Evolutionary conservation across 2,329 filamentous ascomycete genomes (phyloP).

Genomic region (Neurospora sp.): DNA sequence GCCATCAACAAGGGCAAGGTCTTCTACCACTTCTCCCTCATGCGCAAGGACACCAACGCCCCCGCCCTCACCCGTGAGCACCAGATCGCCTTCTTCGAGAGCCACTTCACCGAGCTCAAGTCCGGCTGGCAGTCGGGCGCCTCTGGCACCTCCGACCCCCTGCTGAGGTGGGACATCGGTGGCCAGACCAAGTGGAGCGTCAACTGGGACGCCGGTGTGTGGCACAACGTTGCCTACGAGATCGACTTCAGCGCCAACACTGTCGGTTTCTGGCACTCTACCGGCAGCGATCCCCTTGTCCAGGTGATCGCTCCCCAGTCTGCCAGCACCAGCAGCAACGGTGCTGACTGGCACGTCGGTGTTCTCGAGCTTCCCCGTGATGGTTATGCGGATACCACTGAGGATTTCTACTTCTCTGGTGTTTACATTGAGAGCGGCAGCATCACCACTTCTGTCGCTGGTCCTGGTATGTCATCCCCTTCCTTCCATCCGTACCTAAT

Average conservation of each 20-base stretch:
- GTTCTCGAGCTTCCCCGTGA: constrained; percentile 53
- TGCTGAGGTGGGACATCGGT: constrained; percentile 55
- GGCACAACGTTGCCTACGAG: constrained; percentile 69
- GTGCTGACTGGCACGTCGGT: constrained; percentile 64
- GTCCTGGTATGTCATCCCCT: constrained; percentile 17
- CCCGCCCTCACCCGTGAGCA: constrained; percentile 56
- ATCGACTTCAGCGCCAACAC: constrained; percentile 55
- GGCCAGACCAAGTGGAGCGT: constrained; percentile 53
- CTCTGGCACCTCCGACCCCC: constrained; percentile 34
- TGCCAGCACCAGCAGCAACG: constrained; percentile 53
- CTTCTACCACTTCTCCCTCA: constrained; percentile 64
- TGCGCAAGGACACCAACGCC: constrained; percentile 46
- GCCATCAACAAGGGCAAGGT: constrained; percentile 57
- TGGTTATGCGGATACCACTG: constrained; percentile 41
- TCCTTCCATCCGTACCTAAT: too few relatives aligned
- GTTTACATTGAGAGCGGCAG: constrained; percentile 57
- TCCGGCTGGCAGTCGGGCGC: constrained; percentile 49
- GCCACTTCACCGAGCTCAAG: constrained; percentile 67
- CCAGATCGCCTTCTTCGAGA: constrained; percentile 54
- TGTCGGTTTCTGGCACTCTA: constrained; percentile 63
- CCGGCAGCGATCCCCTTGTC: constrained; percentile 45
- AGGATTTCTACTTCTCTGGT: constrained; percentile 64
- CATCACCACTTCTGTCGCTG: constrained; percentile 20
- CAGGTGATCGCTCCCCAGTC: constrained; percentile 49
- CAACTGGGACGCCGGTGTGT: constrained; percentile 50